Evolutionary conservation across 192 early-diverging fungal genomes (phyloP).

Genomic region (Coemansia sp.): DNA sequence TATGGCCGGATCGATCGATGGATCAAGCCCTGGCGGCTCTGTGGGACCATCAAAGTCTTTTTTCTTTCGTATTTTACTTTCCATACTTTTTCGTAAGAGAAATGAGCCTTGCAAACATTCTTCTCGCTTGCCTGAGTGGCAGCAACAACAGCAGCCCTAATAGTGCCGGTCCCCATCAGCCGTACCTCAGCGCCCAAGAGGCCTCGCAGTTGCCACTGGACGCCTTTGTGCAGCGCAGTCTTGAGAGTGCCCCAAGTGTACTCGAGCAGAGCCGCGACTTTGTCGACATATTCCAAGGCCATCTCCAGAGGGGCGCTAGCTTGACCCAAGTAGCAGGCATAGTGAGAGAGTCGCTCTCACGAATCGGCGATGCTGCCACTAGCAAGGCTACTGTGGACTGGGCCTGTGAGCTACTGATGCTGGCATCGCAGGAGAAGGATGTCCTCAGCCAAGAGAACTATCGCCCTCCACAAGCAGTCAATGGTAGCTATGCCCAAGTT

Average conservation of each 20-base stretch:
- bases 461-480: slow-evolving; percentile 16
- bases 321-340: slow-evolving; percentile 18
- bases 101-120: slow-evolving; percentile 37
- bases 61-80: too few species aligned
- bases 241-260: slow-evolving; percentile 45
- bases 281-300: slow-evolving; percentile 38
- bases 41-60: too few species aligned
- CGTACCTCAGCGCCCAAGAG: slow-evolving; percentile 46
- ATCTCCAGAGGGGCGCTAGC: slow-evolving; percentile 24
- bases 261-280: slow-evolving; percentile 33
- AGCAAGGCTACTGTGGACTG: slow-evolving; percentile 38
- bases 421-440: slow-evolving; percentile 12
- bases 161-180: slow-evolving; percentile 24
- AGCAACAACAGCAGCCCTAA: slow-evolving; percentile 5
- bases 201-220: slow-evolving; percentile 47
- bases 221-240: slow-evolving; percentile 42
- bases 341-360: slow-evolving; percentile 30
- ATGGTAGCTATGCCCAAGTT: slow-evolving; percentile 27
- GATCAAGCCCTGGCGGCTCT: neutral
- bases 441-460: slow-evolving; percentile 8
- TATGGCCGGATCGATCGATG: neutral
- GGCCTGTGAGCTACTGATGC: slow-evolving; percentile 42
- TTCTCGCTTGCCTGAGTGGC: slow-evolving; percentile 33
- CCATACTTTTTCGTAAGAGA: neutral
- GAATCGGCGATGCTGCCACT: slow-evolving; percentile 30